Evolutionary conservation across 306 rosid genomes (phyloP), one percentile per base, ranked within the genome.

Genomic region (Chamaecrista fasciculata): DNA sequence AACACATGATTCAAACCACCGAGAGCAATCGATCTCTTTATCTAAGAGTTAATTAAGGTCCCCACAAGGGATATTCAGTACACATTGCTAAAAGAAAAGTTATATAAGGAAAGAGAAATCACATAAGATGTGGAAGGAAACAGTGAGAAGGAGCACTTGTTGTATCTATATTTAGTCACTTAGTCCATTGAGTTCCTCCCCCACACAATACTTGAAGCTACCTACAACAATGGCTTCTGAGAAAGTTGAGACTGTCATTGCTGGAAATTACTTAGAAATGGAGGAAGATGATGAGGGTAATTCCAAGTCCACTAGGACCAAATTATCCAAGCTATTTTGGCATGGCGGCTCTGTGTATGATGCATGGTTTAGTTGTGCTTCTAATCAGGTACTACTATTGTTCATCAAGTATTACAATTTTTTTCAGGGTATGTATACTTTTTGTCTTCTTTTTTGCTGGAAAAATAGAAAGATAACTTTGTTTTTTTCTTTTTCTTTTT

Each of bases 271-370:
- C 76, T 66, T 91, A 16, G 99, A 94, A 83, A 94, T 94, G 99
- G 99, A 94, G 63, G 81, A 88, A 72, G 90, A n/a, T n/a, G n/a
- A 86, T 77, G 95, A 82, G 31, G 87, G 48, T 8, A 81, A 76
- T 70, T 78, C 96, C 23, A 85, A 85, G 61, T 74, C 90, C 2
- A 39, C 85, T 0, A 48, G 49, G 55, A 48, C 84, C 86, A 94
- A 86, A 74, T 24, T 94, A 2, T 91, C 97, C 1, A 71, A 48
- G 40, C 39, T 88, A 29, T 83, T 94, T 52, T 88, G 97, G 99
- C 96, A 90, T 68, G 98, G 98, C 39, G 98, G 97, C 42, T 94
- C 98, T n/a, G 97, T 89, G 42, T 94, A 94, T 60, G 98, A 94
- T 79, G 97, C 98, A 34, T 94, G 98, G 96, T 94, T 94, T 56